Evolutionary conservation across 2,329 filamentous ascomycete genomes (phyloP).

Genomic region (Ploettnerulaceae sp.): DNA sequence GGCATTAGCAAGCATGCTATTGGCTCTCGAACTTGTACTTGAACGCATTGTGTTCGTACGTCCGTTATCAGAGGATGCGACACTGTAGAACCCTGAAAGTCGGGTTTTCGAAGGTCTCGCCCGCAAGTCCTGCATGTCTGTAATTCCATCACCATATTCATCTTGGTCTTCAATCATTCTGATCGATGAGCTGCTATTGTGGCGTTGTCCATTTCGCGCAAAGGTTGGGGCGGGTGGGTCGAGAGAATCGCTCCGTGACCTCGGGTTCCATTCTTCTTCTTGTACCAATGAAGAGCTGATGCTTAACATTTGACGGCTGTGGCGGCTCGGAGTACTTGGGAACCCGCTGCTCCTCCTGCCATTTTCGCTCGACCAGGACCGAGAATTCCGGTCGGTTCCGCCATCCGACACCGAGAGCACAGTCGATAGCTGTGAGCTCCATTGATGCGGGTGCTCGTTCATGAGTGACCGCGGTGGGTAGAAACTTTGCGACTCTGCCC

Average conservation of each 20-base stretch:
- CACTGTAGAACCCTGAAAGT: constrained; percentile 48
- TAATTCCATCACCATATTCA: constrained; percentile 59
- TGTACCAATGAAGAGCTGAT: constrained; percentile 45
- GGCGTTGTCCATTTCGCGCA: constrained; percentile 34
- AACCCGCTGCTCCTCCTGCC: constrained; percentile 48
- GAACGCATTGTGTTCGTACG: constrained; percentile 34
- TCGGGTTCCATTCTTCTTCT: constrained; percentile 18
- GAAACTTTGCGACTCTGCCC: constrained; percentile 31
- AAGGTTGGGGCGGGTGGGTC: constrained; percentile 46
- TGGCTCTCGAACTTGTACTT: constrained; percentile 40
- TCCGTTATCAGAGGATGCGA: constrained; percentile 40
- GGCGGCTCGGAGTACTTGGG: constrained; percentile 43
- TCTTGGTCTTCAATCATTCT: constrained; percentile 54
- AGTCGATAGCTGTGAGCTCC: constrained; percentile 60
- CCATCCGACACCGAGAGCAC: constrained; percentile 58
- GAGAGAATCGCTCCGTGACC: constrained; percentile 36
- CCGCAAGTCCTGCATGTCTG: constrained; percentile 51
- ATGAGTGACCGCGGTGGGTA: constrained; percentile 38
- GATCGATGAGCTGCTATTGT: constrained; percentile 34
- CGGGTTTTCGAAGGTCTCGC: constrained; percentile 50
- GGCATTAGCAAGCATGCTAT: constrained; percentile 37
- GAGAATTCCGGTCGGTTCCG: constrained; percentile 43
- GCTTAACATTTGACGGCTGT: constrained; percentile 52
- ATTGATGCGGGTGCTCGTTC: constrained; percentile 50
- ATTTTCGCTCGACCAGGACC: constrained; percentile 38